Evolutionary conservation across 768 basidiomycete species (phyloP).

Genomic region (Termitomyces sp.): DNA sequence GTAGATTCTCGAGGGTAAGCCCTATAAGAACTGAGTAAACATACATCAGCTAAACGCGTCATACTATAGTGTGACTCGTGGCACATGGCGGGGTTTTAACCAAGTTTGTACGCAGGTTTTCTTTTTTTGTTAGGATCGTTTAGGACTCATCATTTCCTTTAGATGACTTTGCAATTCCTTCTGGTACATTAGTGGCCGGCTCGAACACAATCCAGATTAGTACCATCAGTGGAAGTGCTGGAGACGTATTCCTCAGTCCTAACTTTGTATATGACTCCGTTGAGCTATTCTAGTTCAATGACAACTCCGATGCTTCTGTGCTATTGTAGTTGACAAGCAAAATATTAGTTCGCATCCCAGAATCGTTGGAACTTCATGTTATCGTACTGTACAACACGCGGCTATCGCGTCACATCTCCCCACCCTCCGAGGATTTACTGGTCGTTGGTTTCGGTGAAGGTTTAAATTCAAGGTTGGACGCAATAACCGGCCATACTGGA

Average conservation of each 20-base stretch:
- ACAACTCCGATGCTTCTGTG: neutral
- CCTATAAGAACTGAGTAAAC: neutral
- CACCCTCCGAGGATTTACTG: conserved; percentile 16
- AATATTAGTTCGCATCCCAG: neutral
- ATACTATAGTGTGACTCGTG: conserved; percentile 38
- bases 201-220: conserved; percentile 42
- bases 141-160: neutral
- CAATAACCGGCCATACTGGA: conserved; percentile 67
- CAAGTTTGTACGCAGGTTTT: conserved; percentile 34
- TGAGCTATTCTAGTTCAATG: conserved; percentile 31
- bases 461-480: conserved; percentile 59
- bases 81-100: conserved; percentile 48
- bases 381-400: neutral
- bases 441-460: conserved; percentile 26
- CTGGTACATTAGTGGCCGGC: conserved; percentile 35
- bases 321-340: neutral
- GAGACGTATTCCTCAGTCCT: conserved; percentile 41
- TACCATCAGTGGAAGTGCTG: conserved; percentile 41
- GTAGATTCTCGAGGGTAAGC: conserved; percentile 43
- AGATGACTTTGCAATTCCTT: conserved; percentile 42
- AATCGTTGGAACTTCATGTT: neutral
- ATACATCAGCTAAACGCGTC: neutral
- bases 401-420: conserved; percentile 12
- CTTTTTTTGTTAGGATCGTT: neutral
- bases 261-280: conserved; percentile 44